Percentiles rank a stretch among this genome's conserved stretches.
These are phyloP conservation scores for Macrolepiota dolichaula DNA, from an alignment of 768 basidiomycete species.

Conservation along the genomic window DNA sequence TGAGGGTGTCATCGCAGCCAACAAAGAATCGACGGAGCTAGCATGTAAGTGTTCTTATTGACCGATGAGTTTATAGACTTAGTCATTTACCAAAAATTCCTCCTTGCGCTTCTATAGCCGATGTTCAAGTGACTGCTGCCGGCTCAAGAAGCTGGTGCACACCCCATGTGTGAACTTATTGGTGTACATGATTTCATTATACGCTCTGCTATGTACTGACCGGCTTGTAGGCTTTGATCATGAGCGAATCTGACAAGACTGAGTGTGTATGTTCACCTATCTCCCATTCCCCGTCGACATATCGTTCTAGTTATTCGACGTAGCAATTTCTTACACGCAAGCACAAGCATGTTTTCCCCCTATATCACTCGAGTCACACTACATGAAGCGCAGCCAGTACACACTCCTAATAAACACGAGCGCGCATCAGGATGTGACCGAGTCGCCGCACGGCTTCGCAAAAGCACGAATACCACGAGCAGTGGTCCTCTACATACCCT, in stretches of 20 bases:
- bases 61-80: neutral
- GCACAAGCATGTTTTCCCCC: conserved; percentile 48
- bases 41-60: conserved; percentile 27
- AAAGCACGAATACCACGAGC: conserved; percentile 5
- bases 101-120: conserved; percentile 47
- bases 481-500: neutral
- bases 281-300: neutral
- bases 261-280: conserved; percentile 40
- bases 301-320: conserved; percentile 17
- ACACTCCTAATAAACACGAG: conserved; percentile 51
- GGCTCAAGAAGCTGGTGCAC: conserved; percentile 62
- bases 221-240: conserved; percentile 50
- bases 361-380: conserved; percentile 65
- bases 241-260: conserved; percentile 64
- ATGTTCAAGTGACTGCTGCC: conserved; percentile 42
- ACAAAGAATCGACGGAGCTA: conserved; percentile 42
- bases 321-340: conserved; percentile 57
- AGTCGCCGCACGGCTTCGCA: no score
- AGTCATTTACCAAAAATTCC: conserved; percentile 38
- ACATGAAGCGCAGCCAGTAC: conserved; percentile 71
- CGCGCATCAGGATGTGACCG: conserved; percentile 62
- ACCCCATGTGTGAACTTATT: conserved; percentile 67
- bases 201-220: neutral
- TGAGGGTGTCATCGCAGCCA: conserved; percentile 54
- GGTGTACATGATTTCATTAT: conserved; percentile 38